Evolutionary conservation across 2,329 filamentous ascomycete species (phyloP).

Genomic region (Diaporthe australafricana): DNA sequence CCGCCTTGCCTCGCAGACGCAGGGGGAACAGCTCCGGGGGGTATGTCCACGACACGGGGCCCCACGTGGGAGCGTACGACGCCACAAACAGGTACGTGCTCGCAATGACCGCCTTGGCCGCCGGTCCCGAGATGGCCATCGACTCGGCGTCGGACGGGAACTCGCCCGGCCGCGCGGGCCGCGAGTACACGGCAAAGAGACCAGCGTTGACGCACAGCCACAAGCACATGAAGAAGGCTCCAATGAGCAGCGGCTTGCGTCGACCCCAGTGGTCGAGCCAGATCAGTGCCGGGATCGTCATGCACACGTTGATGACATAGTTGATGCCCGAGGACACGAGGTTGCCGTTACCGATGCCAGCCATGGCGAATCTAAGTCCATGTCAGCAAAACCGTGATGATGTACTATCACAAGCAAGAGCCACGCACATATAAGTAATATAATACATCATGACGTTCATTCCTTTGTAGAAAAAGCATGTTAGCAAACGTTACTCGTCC

Average conservation of each 20-base stretch:
- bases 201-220: conserved; percentile 60
- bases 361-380: conserved; percentile 83
- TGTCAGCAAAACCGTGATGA: too few species aligned
- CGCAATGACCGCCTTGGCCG: conserved; percentile 70
- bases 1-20: conserved; percentile 52
- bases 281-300: conserved; percentile 81
- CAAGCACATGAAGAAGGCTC: conserved; percentile 71
- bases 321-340: conserved; percentile 77
- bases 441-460: conserved; percentile 84
- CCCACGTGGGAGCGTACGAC: conserved; percentile 59
- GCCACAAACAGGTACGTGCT: conserved; percentile 75
- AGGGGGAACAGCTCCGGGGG: conserved; percentile 60
- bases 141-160: conserved; percentile 57
- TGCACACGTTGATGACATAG: conserved; percentile 83
- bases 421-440: conserved; percentile 75
- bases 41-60: conserved; percentile 57
- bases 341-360: conserved; percentile 70
- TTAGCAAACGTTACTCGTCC: not conserved
- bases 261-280: conserved; percentile 83
- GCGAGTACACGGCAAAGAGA: conserved; percentile 57
- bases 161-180: conserved; percentile 46
- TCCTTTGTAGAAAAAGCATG: conserved; percentile 52
- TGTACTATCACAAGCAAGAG: too few species aligned
- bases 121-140: conserved; percentile 58
- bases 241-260: conserved; percentile 73